These are phyloP conservation scores for Zalerion maritima DNA, from an alignment of 495 filamentous ascomycete genomes.

Conservation along the genomic window DNA sequence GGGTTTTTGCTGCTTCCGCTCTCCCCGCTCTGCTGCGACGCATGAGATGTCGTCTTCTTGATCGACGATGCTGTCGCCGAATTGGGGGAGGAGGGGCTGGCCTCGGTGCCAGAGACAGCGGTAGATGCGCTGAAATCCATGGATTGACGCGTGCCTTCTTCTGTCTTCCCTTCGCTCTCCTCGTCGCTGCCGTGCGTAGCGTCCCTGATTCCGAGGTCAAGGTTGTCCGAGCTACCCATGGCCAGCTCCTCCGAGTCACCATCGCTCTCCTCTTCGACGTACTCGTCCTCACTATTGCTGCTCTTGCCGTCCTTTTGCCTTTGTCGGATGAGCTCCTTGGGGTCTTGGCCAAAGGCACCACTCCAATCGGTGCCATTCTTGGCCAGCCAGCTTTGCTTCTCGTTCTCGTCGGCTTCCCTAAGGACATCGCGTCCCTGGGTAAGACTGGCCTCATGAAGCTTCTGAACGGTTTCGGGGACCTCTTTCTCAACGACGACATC, in stretches of 20 bases:
- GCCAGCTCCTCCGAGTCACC: slow-evolving; percentile 9
- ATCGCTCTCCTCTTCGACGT: slow-evolving; percentile 28
- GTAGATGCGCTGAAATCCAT: slow-evolving; percentile 7
- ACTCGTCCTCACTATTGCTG: slow-evolving; percentile 32
- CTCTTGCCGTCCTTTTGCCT: no score
- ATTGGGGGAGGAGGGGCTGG: no score
- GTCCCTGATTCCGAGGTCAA: slow-evolving; percentile 33
- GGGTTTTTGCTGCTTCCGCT: slow-evolving; percentile 24
- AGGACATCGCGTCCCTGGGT: slow-evolving; percentile 67
- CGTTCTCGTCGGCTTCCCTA: slow-evolving; percentile 47
- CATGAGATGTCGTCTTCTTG: slow-evolving; percentile 5
- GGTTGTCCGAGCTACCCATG: slow-evolving; percentile 8
- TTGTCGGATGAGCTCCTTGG: slow-evolving; percentile 20
- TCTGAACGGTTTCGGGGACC: slow-evolving; percentile 47
- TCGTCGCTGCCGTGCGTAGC: slow-evolving; percentile 12
- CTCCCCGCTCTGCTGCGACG: slow-evolving; percentile 7
- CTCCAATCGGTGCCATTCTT: slow-evolving; percentile 77
- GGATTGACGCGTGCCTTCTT: slow-evolving; percentile 1
- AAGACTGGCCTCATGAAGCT: slow-evolving; percentile 67
- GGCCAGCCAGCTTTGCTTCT: slow-evolving; percentile 63
- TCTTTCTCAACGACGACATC: slow-evolving; percentile 48
- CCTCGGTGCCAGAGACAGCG: slow-evolving; percentile 9
- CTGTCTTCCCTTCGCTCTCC: slow-evolving; percentile 6
- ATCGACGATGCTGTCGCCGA: no score
- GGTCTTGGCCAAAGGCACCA: slow-evolving; percentile 64